Percentiles rank a stretch among this genome's conserved stretches.
Evolutionary conservation across 2,329 filamentous ascomycete genomes (phyloP).

Genomic region (Teratosphaeria pseudoeucalypti): DNA sequence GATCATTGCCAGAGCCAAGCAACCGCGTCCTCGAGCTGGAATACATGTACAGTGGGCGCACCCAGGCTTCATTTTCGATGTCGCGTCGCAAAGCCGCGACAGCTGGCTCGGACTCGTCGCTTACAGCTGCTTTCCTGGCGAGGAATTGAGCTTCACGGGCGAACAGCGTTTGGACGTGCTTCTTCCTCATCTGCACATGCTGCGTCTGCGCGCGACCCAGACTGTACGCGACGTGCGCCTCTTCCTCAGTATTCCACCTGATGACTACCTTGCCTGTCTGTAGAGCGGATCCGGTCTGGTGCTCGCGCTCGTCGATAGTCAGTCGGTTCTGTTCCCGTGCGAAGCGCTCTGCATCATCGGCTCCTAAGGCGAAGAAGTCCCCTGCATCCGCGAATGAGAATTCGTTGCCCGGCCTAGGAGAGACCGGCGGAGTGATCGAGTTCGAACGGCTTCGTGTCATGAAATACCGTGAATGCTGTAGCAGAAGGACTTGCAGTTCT

Average conservation of each 20-base stretch:
- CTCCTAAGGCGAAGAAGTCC: conserved; percentile 33
- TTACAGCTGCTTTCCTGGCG: conserved; percentile 8
- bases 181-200: conserved; percentile 30
- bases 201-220: conserved; percentile 11
- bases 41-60: conserved; percentile 37
- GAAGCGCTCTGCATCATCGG: conserved; percentile 39
- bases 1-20: conserved; percentile 34
- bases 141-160: conserved; percentile 18
- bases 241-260: conserved; percentile 21
- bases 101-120: conserved; percentile 12
- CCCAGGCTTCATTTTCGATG: conserved; percentile 33
- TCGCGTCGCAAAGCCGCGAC: conserved; percentile 29
- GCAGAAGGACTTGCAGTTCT: conserved; percentile 42
- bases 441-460: conserved; percentile 19
- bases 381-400: conserved; percentile 24
- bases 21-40: conserved; percentile 39
- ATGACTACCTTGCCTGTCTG: conserved; percentile 20
- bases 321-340: conserved; percentile 35
- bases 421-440: conserved; percentile 13
- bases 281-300: conserved; percentile 15
- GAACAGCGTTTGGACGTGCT: conserved; percentile 32
- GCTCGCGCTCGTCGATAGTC: conserved; percentile 32
- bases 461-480: conserved; percentile 39
- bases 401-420: conserved; percentile 9
- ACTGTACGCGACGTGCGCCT: conserved; percentile 18